phyloP scores from a whole-genome alignment of 106 monocot genomes.

The Dendrobium huoshanense region DNA sequence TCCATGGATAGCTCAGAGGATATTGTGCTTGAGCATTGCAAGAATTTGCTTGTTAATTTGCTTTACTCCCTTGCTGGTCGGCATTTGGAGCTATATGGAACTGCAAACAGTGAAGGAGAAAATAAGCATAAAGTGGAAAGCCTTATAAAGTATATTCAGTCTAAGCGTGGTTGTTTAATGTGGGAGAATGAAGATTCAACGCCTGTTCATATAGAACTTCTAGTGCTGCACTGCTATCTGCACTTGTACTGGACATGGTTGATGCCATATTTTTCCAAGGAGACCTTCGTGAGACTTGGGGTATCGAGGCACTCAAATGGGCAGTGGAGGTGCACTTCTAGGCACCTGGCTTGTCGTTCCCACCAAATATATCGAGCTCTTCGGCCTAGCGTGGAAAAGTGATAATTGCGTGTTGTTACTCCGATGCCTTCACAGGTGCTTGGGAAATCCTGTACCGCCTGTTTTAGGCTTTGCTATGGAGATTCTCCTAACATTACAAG shows the following conservation, averaged over 20 bases:
- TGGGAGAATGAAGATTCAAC: constrained; percentile 99
- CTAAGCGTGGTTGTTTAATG: constrained; percentile 88
- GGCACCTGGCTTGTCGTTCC: constrained; percentile 93
- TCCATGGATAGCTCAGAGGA: constrained; percentile 99
- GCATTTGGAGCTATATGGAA: constrained; percentile 86
- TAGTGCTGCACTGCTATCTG: constrained; percentile 74
- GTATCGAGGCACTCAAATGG: constrained; percentile 92
- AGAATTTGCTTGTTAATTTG: constrained; percentile 89
- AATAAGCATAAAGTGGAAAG: constrained; percentile 93
- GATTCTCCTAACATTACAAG: constrained; percentile 86
- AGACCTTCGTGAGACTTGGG: constrained; percentile 97
- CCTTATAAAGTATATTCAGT: constrained; percentile 94
- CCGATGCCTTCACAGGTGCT: constrained; percentile 81
- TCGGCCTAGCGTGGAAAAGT: constrained; percentile 70
- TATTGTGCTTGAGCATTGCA: constrained; percentile 94
- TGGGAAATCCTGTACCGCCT: constrained; percentile 83
- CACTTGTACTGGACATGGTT: constrained; percentile 88
- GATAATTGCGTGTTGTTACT: constrained; percentile 87
- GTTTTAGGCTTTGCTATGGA: constrained; percentile 96
- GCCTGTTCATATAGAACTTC: constrained; percentile 61
- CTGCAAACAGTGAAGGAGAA: constrained; percentile 72
- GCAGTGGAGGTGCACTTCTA: constrained; percentile 96
- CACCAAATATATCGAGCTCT: constrained; percentile 97
- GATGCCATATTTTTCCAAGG: constrained; percentile 98
- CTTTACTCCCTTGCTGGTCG: constrained; percentile 95